Evolutionary conservation across 1,139 yeast genomes (phyloP).

Genomic region (Scheffersomyces illinoinensis): DNA sequence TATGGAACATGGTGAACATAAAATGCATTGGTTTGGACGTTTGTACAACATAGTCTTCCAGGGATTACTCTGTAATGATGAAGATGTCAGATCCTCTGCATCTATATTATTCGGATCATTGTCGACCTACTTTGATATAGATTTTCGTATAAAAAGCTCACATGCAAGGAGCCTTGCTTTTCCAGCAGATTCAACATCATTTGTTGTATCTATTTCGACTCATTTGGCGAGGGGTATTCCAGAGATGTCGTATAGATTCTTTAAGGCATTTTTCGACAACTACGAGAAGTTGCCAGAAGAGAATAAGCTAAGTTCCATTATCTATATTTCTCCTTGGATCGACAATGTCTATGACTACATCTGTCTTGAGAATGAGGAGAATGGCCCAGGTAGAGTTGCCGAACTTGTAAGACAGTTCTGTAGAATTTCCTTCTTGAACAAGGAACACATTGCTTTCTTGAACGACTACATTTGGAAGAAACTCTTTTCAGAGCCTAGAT

Average conservation of each 20-base stretch:
- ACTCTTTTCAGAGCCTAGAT: constrained; percentile 59
- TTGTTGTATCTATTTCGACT: constrained; percentile 61
- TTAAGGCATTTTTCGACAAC: constrained; percentile 61
- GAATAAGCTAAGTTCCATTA: constrained; percentile 41
- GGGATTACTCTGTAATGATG: constrained; percentile 62
- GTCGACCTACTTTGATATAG: constrained; percentile 58
- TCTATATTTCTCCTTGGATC: constrained; percentile 78
- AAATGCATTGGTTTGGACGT: constrained; percentile 54
- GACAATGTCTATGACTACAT: constrained; percentile 63
- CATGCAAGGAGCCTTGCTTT: constrained; percentile 67
- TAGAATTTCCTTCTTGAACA: constrained; percentile 56
- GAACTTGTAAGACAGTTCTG: constrained; percentile 66
- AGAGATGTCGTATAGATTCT: constrained; percentile 59
- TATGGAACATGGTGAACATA: constrained; percentile 19
- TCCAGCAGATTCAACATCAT: constrained; percentile 69
- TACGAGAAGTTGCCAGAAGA: constrained; percentile 44
- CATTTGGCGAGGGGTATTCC: constrained; percentile 60
- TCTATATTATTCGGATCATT: constrained; percentile 66
- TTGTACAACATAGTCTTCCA: constrained; percentile 66
- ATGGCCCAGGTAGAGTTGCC: constrained; percentile 63
- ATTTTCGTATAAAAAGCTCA: constrained; percentile 58
- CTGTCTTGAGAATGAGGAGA: constrained; percentile 50
- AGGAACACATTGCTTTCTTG: constrained; percentile 32
- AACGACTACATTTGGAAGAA: constrained; percentile 70
- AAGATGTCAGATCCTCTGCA: constrained; percentile 63